Evolutionary conservation across 352 stramenopile genomes (phyloP).

Genomic region (Phytophthora colocasiae): DNA sequence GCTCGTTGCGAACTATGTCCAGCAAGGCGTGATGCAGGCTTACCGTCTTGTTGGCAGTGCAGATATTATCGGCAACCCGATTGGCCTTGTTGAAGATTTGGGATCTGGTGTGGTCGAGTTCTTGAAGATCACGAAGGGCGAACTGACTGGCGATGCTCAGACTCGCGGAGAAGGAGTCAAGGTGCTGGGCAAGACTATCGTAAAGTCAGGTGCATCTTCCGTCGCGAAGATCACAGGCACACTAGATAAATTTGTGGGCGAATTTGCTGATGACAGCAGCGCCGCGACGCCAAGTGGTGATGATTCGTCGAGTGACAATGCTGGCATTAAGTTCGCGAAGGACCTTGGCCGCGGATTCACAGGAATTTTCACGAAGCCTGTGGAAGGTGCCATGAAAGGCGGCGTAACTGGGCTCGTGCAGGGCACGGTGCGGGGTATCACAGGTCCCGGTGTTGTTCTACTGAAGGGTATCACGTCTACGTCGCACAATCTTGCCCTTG

Average conservation of each 20-base stretch:
- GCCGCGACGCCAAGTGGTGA: constrained; percentile 18
- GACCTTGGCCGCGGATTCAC: constrained; percentile 86
- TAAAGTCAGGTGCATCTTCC: constrained; percentile 76
- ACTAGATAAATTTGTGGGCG: constrained; percentile 86
- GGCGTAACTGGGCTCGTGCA: constrained; percentile 81
- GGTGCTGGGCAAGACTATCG: constrained; percentile 86
- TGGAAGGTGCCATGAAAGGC: constrained; percentile 81
- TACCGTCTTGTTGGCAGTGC: constrained; percentile 86
- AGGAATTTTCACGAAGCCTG: constrained; percentile 89
- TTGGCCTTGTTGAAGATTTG: constrained; percentile 88
- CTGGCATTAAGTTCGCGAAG: constrained; percentile 86
- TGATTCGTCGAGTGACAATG: constrained; percentile 53
- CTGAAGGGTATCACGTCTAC: constrained; percentile 88
- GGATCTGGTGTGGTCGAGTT: constrained; percentile 89
- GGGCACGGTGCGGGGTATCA: constrained; percentile 80
- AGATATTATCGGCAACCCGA: constrained; percentile 89
- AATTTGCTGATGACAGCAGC: constrained; percentile 73
- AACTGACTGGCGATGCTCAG: constrained; percentile 81
- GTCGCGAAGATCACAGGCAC: constrained; percentile 87
- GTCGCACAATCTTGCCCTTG: constrained; percentile 77
- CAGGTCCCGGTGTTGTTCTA: constrained; percentile 81
- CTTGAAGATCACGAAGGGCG: constrained; percentile 90
- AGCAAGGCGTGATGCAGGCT: constrained; percentile 83
- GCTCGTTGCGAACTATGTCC: constrained; percentile 84
- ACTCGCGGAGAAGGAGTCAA: constrained; percentile 88